A percentile compares a stretch with the other conserved stretches of the same genome.
phyloP scores from a whole-genome alignment of 148 eudicot species.

The Silene uniflora region DNA sequence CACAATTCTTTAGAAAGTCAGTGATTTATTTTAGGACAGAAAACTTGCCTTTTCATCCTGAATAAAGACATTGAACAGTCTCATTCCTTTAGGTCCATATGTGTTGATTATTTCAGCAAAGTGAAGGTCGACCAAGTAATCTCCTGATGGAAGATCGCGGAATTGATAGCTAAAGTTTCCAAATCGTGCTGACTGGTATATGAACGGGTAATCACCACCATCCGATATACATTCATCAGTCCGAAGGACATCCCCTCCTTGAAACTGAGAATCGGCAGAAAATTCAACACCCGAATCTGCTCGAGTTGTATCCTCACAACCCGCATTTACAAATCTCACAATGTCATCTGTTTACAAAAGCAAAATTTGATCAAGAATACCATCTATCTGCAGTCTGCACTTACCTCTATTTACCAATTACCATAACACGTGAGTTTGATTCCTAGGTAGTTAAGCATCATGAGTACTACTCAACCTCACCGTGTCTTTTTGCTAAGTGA shows the following conservation, averaged over 20 bases:
- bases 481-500: too few relatives aligned
- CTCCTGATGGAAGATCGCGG: constrained; percentile 54
- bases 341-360: constrained; percentile 53
- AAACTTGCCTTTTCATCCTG: constrained; percentile 90
- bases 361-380: constrained; percentile 10
- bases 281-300: constrained; percentile 40
- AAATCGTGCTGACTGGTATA: constrained; percentile 73
- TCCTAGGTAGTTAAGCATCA: too few relatives aligned
- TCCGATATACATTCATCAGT: constrained; percentile 62
- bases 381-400: neutral
- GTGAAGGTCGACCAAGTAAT: constrained; percentile 81
- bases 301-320: constrained; percentile 40
- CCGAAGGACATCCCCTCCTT: constrained; percentile 67
- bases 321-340: constrained; percentile 76
- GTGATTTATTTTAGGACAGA: constrained; percentile 10
- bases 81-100: constrained; percentile 82
- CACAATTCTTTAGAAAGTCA: neutral
- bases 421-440: too few relatives aligned
- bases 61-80: constrained; percentile 72
- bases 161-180: constrained; percentile 71
- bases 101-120: constrained; percentile 78
- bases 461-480: too few relatives aligned
- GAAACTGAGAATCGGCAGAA: constrained; percentile 54
- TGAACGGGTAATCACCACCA: constrained; percentile 61
- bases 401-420: too few relatives aligned